Percentiles rank a stretch among this genome's conserved stretches.
Conservation (phyloP, 2,329 filamentous ascomycete species). For the Fusarium nanum region DNA sequence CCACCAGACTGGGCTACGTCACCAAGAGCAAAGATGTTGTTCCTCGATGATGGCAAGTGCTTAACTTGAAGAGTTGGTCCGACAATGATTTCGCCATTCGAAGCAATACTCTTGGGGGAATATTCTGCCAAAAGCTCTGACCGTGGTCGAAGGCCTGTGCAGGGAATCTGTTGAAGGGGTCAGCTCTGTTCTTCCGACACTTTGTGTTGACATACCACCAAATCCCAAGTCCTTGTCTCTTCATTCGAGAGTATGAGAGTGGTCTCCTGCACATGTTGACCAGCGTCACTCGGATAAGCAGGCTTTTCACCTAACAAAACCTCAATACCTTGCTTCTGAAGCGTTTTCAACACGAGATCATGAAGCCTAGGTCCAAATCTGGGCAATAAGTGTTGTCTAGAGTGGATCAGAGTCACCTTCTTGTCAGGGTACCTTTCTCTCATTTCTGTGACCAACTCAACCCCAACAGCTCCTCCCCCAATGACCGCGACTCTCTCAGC, state of each 20-base stretch:
- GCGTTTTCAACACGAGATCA: background rate
- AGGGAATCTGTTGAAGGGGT: slow-evolving; percentile 8
- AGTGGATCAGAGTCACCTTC: slow-evolving; percentile 24
- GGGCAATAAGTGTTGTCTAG: slow-evolving; percentile 16
- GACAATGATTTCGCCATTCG: slow-evolving; percentile 15
- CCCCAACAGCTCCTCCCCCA: slow-evolving; percentile 27
- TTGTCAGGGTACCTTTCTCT: slow-evolving; percentile 10
- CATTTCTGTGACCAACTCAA: slow-evolving; percentile 28
- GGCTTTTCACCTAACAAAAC: slow-evolving; percentile 15
- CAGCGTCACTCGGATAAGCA: background rate
- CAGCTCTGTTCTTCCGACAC: rapidly evolving
- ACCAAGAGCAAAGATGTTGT: slow-evolving; percentile 11
- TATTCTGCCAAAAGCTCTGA: background rate
- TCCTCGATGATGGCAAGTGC: background rate
- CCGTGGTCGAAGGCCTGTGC: slow-evolving; percentile 26
- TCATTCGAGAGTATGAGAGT: background rate
- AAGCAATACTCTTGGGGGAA: slow-evolving; percentile 6
- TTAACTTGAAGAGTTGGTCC: slow-evolving; percentile 22
- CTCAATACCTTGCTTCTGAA: background rate
- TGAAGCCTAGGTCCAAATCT: slow-evolving; percentile 26
- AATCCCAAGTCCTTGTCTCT: slow-evolving; percentile 14
- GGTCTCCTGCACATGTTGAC: background rate
- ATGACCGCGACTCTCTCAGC: slow-evolving; percentile 12
- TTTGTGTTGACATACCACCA: slow-evolving; percentile 13
- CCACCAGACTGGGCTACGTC: slow-evolving; percentile 30